These are phyloP conservation scores for Cercospora sp. DNA, from an alignment of 2,329 filamentous ascomycete genomes.

Conservation along the genomic window DNA sequence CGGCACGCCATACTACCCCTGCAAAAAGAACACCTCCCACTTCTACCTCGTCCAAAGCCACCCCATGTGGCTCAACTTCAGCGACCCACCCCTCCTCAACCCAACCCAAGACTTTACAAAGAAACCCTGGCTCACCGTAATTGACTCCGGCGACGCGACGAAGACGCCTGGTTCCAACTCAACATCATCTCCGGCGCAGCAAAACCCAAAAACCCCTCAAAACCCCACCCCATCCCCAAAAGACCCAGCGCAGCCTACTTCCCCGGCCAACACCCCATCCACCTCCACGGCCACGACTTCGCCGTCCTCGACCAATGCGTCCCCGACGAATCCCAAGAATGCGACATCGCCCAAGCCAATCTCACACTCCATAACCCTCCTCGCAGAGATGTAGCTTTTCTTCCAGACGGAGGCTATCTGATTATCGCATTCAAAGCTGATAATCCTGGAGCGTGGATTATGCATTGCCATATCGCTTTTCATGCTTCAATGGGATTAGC, in stretches of 20 bases:
- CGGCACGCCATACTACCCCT: not conserved
- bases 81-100: slow-evolving; percentile 39
- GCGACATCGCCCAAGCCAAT: slow-evolving; percentile 31
- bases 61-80: slow-evolving; percentile 34
- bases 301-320: slow-evolving; percentile 36
- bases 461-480: slow-evolving; percentile 62
- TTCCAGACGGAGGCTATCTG: slow-evolving; percentile 49
- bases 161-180: slow-evolving; percentile 42
- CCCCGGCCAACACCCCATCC: slow-evolving; percentile 44
- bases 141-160: slow-evolving; percentile 40
- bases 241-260: slow-evolving; percentile 21
- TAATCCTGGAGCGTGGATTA: slow-evolving; percentile 50
- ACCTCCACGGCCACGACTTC: slow-evolving; percentile 44
- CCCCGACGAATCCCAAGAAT: slow-evolving; percentile 29
- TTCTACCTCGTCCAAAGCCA: slow-evolving; percentile 2
- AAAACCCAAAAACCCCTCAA: not conserved
- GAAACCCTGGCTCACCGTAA: slow-evolving; percentile 40
- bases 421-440: slow-evolving; percentile 54
- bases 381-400: slow-evolving; percentile 52
- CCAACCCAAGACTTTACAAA: slow-evolving; percentile 43
- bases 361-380: slow-evolving; percentile 48
- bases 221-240: not conserved
- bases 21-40: not conserved
- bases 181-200: slow-evolving; percentile 48
- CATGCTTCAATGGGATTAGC: slow-evolving; percentile 49